These are phyloP conservation scores for Prunella vulgaris DNA, from an alignment of 257 asterid species.

Conservation along the genomic window DNA sequence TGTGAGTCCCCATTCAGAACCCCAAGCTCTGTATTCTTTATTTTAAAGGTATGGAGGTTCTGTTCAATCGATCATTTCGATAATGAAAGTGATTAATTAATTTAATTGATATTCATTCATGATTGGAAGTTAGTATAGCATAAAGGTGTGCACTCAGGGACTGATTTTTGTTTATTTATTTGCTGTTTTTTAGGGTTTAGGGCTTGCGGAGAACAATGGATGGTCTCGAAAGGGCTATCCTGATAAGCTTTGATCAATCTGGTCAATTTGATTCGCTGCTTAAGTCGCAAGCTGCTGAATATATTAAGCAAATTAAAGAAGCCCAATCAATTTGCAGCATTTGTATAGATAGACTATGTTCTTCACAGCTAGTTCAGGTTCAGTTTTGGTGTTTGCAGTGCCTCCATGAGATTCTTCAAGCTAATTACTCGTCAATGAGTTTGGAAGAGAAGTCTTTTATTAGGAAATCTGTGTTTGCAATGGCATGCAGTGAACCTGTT, in stretches of 20 bases:
- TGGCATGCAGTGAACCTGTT: constrained; percentile 58
- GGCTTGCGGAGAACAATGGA: constrained; percentile 60
- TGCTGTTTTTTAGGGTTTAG: constrained; percentile 34
- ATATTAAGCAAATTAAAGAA: constrained; percentile 66
- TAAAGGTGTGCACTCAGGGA: constrained; percentile 8
- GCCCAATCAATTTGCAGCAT: constrained; percentile 61
- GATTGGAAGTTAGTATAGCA: constrained; percentile 10
- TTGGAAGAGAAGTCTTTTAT: constrained; percentile 68
- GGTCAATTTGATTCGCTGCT: constrained; percentile 56
- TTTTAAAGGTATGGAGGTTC: constrained; percentile 29
- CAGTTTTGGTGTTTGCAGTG: constrained; percentile 96
- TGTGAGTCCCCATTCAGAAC: no score
- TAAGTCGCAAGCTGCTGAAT: constrained; percentile 71
- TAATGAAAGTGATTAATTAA: background rate
- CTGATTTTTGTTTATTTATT: background rate
- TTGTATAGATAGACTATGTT: constrained; percentile 66
- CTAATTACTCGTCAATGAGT: constrained; percentile 59
- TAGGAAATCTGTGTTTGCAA: constrained; percentile 63
- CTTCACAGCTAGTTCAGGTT: constrained; percentile 61
- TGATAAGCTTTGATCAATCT: constrained; percentile 86
- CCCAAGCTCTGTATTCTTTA: constrained; percentile 26
- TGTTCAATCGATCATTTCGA: constrained; percentile 21
- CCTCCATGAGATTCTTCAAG: constrained; percentile 69
- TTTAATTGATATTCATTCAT: background rate
- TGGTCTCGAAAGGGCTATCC: constrained; percentile 86